Evolutionary conservation across 805 yeast genomes (phyloP).

Genomic region (Candida montana): DNA sequence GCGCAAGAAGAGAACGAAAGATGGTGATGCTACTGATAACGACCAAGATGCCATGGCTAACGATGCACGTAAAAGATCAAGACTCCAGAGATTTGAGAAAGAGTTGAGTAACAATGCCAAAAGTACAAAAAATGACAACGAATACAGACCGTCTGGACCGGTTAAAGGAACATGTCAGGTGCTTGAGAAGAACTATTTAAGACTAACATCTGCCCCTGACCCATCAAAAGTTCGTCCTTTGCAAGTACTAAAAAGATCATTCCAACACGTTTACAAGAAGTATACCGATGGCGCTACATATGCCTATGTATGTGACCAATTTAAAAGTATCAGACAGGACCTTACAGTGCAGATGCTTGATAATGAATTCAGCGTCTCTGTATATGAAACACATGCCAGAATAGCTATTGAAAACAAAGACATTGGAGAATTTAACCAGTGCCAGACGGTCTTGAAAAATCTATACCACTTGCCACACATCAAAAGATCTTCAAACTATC

Average conservation of each 20-base stretch:
- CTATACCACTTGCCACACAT: slow-evolving; percentile 45
- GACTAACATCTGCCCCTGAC: slow-evolving; percentile 89
- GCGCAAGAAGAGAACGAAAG: background rate
- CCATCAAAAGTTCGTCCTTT: slow-evolving; percentile 80
- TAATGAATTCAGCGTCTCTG: slow-evolving; percentile 67
- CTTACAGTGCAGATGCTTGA: slow-evolving; percentile 85
- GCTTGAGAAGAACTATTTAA: slow-evolving; percentile 72
- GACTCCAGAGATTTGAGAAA: slow-evolving; percentile 33
- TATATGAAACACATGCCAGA: slow-evolving; percentile 82
- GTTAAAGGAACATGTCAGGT: slow-evolving; percentile 59
- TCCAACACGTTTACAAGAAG: slow-evolving; percentile 47
- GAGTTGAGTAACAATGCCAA: slow-evolving; percentile 14
- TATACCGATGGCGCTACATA: slow-evolving; percentile 51
- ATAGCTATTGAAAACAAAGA: slow-evolving; percentile 81
- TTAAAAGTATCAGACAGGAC: slow-evolving; percentile 90
- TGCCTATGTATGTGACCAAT: slow-evolving; percentile 79
- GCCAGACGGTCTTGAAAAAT: slow-evolving; percentile 73
- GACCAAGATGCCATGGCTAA: slow-evolving; percentile 16
- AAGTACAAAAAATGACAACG: slow-evolving; percentile 23
- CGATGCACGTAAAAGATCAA: slow-evolving; percentile 25
- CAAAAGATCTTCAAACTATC: slow-evolving; percentile 33
- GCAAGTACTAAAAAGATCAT: slow-evolving; percentile 50
- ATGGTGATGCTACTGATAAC: background rate
- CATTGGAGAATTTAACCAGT: slow-evolving; percentile 92
- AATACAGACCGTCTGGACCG: slow-evolving; percentile 21